A percentile compares a stretch with the other conserved stretches of the same genome.
Conservation (phyloP, 768 basidiomycete species). For the Tubosaeta brunneosetosa region DNA sequence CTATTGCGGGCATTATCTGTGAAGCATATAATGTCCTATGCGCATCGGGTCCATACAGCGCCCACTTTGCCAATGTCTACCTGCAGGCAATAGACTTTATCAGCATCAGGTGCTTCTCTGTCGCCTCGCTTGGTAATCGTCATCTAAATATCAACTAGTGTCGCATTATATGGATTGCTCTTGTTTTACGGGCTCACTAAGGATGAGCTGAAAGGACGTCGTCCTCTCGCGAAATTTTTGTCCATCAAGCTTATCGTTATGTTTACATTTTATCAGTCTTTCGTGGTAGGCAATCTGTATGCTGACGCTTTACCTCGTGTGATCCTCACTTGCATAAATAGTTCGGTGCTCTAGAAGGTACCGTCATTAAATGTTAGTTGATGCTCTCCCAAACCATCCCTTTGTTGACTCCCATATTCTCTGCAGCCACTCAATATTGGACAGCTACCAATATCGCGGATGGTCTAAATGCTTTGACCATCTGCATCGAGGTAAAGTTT, state of each 20-base stretch:
- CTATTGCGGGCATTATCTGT: conserved; percentile 77
- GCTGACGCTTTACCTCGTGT: not conserved
- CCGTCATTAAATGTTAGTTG: conserved; percentile 58
- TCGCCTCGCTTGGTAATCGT: not conserved
- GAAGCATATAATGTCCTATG: conserved; percentile 68
- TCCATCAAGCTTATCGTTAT: conserved; percentile 84
- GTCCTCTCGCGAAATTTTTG: conserved; percentile 82
- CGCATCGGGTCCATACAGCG: conserved; percentile 52
- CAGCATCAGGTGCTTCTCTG: conserved; percentile 62
- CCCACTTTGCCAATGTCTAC: conserved; percentile 64
- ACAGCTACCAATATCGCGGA: conserved; percentile 79
- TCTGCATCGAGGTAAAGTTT: conserved; percentile 69
- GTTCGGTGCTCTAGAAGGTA: conserved; percentile 63
- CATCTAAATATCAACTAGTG: conserved; percentile 33
- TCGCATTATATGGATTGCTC: conserved; percentile 83
- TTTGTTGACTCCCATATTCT: not conserved
- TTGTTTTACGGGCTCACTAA: conserved; percentile 79
- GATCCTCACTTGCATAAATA: conserved; percentile 23
- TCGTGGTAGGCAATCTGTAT: conserved; percentile 48
- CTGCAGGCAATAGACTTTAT: conserved; percentile 70
- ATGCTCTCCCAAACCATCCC: not conserved
- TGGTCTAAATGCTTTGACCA: conserved; percentile 76
- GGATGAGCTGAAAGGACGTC: conserved; percentile 69
- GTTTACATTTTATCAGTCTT: conserved; percentile 85
- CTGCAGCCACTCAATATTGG: conserved; percentile 71